These are phyloP conservation scores for Solanum neorickii DNA, from an alignment of 257 asterid species.

Conservation along the genomic window DNA sequence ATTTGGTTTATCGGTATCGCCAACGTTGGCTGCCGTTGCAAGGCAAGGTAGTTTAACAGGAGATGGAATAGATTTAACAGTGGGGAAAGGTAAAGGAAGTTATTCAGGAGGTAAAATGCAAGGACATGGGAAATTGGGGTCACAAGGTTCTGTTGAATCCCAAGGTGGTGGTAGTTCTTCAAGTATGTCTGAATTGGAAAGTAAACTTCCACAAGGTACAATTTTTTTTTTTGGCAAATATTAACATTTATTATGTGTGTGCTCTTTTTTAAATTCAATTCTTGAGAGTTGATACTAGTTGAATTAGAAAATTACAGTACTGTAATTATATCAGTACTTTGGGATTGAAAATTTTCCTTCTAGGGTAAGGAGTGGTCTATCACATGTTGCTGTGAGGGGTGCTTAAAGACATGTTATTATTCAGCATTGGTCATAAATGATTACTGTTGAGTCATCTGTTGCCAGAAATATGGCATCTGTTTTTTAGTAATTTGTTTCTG, in stretches of 20 bases:
- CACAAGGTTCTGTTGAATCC: slow-evolving; percentile 61
- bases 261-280: background rate
- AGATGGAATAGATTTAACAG: slow-evolving; percentile 28
- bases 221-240: background rate
- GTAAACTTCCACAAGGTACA: slow-evolving; percentile 58
- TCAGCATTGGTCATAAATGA: background rate
- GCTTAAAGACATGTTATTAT: background rate
- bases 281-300: background rate
- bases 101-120: slow-evolving; percentile 17
- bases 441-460: background rate
- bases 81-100: slow-evolving; percentile 40
- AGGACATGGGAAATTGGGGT: slow-evolving; percentile 19
- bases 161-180: slow-evolving; percentile 80
- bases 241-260: background rate
- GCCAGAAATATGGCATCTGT: background rate
- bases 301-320: background rate
- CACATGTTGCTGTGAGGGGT: background rate
- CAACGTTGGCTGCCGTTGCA: slow-evolving; percentile 11
- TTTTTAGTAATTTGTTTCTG: background rate
- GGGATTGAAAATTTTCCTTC: background rate
- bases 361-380: background rate
- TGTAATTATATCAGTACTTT: background rate
- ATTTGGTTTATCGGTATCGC: slow-evolving; percentile 20
- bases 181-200: slow-evolving; percentile 46
- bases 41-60: slow-evolving; percentile 19